Conservation (phyloP, 345 rosid species). For the Populus davidiana region DNA sequence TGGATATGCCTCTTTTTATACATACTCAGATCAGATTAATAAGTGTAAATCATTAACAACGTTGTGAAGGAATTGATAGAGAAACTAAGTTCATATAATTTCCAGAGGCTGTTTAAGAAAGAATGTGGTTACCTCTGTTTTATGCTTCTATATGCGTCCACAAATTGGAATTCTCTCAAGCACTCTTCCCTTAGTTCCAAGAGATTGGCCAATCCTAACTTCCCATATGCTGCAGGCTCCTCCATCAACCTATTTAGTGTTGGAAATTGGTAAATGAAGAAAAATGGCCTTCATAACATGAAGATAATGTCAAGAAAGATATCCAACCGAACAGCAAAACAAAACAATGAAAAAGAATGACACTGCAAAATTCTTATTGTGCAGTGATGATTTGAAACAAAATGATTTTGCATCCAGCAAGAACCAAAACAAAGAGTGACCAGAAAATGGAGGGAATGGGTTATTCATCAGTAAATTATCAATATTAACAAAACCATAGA, state of each 20-base stretch:
- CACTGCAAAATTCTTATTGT: background rate
- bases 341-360: background rate
- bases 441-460: background rate
- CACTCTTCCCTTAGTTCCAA: slow-evolving; percentile 98
- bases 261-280: slow-evolving; percentile 9
- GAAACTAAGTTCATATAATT: background rate
- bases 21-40: background rate
- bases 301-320: background rate
- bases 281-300: background rate
- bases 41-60: background rate
- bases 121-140: slow-evolving; percentile 65
- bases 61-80: background rate
- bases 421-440: background rate
- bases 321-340: background rate
- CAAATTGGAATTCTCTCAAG: slow-evolving; percentile 92
- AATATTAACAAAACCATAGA: background rate
- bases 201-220: slow-evolving; percentile 94
- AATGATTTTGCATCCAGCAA: background rate
- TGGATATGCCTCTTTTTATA: background rate
- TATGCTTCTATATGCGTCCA: slow-evolving; percentile 93
- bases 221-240: slow-evolving; percentile 98
- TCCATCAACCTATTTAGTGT: slow-evolving; percentile 72
- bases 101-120: background rate
- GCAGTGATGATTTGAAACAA: background rate
- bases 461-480: background rate